Conservation (phyloP, 805 yeast genomes). For the Monosporozyma servazzii region DNA sequence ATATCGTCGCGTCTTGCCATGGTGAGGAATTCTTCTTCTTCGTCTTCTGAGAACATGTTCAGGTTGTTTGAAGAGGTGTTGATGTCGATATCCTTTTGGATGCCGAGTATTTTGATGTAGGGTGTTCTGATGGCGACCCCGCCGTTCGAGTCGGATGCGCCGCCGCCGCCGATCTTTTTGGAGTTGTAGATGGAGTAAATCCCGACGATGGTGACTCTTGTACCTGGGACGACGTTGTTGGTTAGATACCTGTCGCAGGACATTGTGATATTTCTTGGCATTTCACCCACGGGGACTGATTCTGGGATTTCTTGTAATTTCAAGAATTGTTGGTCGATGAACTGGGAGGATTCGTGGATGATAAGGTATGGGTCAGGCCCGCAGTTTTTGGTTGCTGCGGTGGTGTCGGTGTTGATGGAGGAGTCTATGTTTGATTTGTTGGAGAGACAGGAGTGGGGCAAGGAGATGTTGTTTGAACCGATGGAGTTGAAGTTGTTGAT, state of each 20-base stretch:
- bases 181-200: conserved; percentile 85
- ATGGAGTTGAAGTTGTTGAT: conserved; percentile 30
- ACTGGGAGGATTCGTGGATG: conserved; percentile 87
- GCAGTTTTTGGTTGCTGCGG: conserved; percentile 37
- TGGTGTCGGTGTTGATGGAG: conserved; percentile 3
- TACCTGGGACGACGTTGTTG: conserved; percentile 89
- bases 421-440: conserved; percentile 10
- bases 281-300: conserved; percentile 97
- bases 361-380: conserved; percentile 89
- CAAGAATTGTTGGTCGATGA: conserved; percentile 88
- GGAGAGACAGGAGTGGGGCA: conserved; percentile 30
- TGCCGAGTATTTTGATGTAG: conserved; percentile 76
- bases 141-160: conserved; percentile 2
- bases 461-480: conserved; percentile 22
- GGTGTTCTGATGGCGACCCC: conserved; percentile 88
- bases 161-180: conserved; percentile 48
- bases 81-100: conserved; percentile 72
- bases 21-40: conserved; percentile 81
- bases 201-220: conserved; percentile 85
- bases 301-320: conserved; percentile 97
- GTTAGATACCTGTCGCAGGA: conserved; percentile 86
- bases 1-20: conserved; percentile 76
- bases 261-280: conserved; percentile 87
- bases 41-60: conserved; percentile 74
- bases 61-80: conserved; percentile 42